Base-by-base conservation (phyloP, 2,329 filamentous ascomycete genomes). In the Escovopsis weberi region DNA sequence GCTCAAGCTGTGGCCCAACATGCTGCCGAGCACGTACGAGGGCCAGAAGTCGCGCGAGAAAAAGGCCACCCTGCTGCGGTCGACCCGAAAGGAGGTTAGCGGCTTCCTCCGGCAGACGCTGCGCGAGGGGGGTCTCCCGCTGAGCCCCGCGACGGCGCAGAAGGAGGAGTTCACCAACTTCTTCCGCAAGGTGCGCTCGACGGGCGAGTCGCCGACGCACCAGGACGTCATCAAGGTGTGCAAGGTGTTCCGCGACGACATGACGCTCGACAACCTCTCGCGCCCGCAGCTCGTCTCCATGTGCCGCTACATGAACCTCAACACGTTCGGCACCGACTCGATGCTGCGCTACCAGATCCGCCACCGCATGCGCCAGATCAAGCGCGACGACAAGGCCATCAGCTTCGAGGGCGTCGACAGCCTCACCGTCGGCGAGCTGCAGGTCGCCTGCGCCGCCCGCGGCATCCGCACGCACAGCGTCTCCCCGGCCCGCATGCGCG, bases 311-410 rank as follows among this genome's bases (percentile, higher is more conserved):
- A 88, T 98, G 81, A 95, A 93, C 65, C 75, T 98, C 44, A 91
- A 89, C 67, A 89, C 87, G 0, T 95, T 96, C 55, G 91, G 91
- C 50, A 96, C 91, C 19, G 91, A 98, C 64, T 85, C 87, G 62
- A 94, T 98, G 83, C 80, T 98, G 41, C 85, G 91, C 43, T 98
- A 98, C 67, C 87, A 94, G 60, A 79, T 98, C 55, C 85, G 91
- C 45, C 88, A 96, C 66, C 85, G 89, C 48, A 98, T 98, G 91
- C 80, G 89, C 54, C 91, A 98, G 66, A 96, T 96, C 72, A 98
- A 98, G 78, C 82, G 89, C 49, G 91, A 98, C 57, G 91, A 98
- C 66, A 81, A 80, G 51, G 87, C 88, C 49, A 98, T 98, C 59
- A 83, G 79, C 60, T 94, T 82, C 57, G 91, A 98, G 64, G 88